Evolutionary conservation across 2,329 filamentous ascomycete species (phyloP), one percentile per base, ranked within the genome.

Genomic region (Microdochium nivale): DNA sequence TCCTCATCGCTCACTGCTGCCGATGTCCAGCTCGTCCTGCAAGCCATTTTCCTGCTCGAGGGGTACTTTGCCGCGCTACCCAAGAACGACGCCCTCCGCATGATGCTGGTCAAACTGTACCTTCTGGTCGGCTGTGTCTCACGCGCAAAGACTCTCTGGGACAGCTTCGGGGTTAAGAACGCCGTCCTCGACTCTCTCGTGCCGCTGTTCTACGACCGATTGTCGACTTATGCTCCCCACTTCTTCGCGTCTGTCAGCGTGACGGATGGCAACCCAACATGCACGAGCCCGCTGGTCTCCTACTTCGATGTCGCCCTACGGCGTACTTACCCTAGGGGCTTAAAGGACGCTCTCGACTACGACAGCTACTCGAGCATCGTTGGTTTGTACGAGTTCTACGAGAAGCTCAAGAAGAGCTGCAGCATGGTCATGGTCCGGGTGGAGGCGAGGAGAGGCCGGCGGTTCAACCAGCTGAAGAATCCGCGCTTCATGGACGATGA

Each of bases 141-240:
- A 1, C 68, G 70, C 19, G 76, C 75, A 0, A 66, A 72, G 24
- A 62, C 73, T 32, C 62, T 78, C 2, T 82, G 78, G 77, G 66
- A 70, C 11, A 68, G 68, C 0, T 68, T 81, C 10, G 76, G 72
- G 2, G 73, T 83, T 2, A 83, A 83, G 62, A 72, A 79, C 23
- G 78, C 76, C 0, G 77, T 81, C 25, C 73, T 79, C n/a, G 78
- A 82, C 55, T 76, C 78, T 0, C 68, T 83, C 0, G 77, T 70
- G 2, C 74, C 78, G 0, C 64, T 80, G 1, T 79, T 79, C 53
- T 75, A 77, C 54, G 80, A 83, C 58, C 72, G 80, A 2, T 63
- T 82, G 5, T 77, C 77, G 1, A 76, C 71, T 1, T 60, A 81
- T 2, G 68, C 78, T 0, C 79, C 79, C 0, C 68, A 66, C 0